Conservation (phyloP, 2,329 filamentous ascomycete genomes). For the Leptographium flavum region DNA sequence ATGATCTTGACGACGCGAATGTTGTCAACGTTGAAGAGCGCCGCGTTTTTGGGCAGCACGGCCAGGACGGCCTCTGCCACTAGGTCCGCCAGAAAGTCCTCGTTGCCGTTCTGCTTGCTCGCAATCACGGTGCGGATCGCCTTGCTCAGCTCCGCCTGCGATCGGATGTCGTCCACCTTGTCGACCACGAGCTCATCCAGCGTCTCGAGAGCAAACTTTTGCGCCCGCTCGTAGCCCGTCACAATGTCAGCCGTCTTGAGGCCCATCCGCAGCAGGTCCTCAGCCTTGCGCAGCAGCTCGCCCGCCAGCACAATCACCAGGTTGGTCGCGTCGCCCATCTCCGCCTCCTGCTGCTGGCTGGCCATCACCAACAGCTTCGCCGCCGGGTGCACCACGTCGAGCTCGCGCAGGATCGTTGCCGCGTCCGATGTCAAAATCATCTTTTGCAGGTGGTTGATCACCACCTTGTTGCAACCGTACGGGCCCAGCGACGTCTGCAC, state of each 20-base stretch:
- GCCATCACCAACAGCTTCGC: slow-evolving; percentile 98
- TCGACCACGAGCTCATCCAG: slow-evolving; percentile 85
- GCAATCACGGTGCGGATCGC: slow-evolving; percentile 89
- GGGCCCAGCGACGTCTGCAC: slow-evolving; percentile 95
- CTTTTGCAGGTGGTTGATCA: slow-evolving; percentile 99
- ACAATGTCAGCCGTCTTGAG: slow-evolving; percentile 98
- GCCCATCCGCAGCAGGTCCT: slow-evolving; percentile 91
- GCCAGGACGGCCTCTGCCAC: slow-evolving; percentile 76
- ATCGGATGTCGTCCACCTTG: slow-evolving; percentile 71
- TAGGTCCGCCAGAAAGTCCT: slow-evolving; percentile 73
- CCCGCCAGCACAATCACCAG: slow-evolving; percentile 91
- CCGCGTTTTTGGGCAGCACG: slow-evolving; percentile 87
- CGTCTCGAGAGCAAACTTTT: slow-evolving; percentile 70
- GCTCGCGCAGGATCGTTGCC: slow-evolving; percentile 89
- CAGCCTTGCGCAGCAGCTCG: slow-evolving; percentile 90
- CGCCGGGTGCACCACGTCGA: slow-evolving; percentile 95
- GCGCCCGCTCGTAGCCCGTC: slow-evolving; percentile 87
- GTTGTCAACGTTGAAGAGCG: slow-evolving; percentile 98
- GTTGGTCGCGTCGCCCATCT: slow-evolving; percentile 98
- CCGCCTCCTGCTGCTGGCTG: slow-evolving; percentile 93
- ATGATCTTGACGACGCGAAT: slow-evolving; percentile 99
- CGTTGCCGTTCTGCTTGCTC: slow-evolving; percentile 90
- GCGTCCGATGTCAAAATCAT: slow-evolving; percentile 98
- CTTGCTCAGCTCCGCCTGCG: slow-evolving; percentile 77
- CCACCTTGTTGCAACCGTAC: slow-evolving; percentile 97